Conservation (phyloP, 768 basidiomycete genomes). For the Leucogyrophana mollusca region DNA sequence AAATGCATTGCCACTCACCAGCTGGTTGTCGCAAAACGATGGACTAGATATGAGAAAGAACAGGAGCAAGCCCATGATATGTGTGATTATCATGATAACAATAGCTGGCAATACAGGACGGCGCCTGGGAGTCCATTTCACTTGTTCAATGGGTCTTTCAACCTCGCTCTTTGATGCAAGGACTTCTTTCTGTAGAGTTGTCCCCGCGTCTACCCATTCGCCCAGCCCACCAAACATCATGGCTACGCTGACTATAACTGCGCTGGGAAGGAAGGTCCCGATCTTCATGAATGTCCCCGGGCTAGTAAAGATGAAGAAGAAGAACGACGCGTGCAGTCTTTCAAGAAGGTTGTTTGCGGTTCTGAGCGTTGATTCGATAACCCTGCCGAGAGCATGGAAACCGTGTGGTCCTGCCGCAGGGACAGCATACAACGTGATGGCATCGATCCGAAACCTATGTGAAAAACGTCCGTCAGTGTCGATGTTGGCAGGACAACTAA, state of each 20-base stretch:
- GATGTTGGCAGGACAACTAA: neutral
- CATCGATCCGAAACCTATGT: conserved; percentile 87
- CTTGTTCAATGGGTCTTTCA: conserved; percentile 8
- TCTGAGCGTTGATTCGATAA: conserved; percentile 84
- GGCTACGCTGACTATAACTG: conserved; percentile 77
- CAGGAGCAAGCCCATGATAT: conserved; percentile 49
- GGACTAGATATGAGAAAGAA: conserved; percentile 48
- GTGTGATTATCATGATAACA: conserved; percentile 53
- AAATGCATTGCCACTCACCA: conserved; percentile 33
- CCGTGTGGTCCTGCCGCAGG: conserved; percentile 93
- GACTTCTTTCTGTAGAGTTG: too few relatives aligned
- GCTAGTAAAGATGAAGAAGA: conserved; percentile 75
- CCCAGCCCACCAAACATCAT: conserved; percentile 84
- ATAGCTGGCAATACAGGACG: conserved; percentile 57
- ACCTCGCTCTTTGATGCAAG: too few relatives aligned
- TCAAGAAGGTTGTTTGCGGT: conserved; percentile 94
- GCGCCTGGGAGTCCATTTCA: conserved; percentile 44
- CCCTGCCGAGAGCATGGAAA: conserved; percentile 87
- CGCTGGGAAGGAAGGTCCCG: conserved; percentile 87
- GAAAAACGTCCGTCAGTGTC: neutral
- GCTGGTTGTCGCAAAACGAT: conserved; percentile 40
- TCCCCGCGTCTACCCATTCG: conserved; percentile 64
- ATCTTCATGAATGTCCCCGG: conserved; percentile 80
- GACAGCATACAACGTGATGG: conserved; percentile 85
- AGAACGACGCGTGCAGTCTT: conserved; percentile 95